Evolutionary conservation across 306 rosid species (phyloP), one percentile per base, ranked within the genome.

Genomic region (Glycine latifolia): DNA sequence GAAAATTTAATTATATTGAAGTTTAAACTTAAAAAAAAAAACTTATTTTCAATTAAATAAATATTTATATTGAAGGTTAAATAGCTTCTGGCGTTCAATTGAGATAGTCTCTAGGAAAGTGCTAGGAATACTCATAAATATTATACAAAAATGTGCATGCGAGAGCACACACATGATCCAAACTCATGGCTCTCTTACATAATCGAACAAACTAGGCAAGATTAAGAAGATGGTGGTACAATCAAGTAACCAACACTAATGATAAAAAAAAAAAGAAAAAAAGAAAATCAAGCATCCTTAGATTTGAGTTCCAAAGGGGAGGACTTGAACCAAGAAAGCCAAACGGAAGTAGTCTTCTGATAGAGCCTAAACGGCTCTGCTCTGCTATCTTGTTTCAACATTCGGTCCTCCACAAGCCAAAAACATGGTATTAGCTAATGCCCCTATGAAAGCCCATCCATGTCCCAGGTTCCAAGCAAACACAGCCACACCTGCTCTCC

Each of bases 401-500:
- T 95, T 58, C 95, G 81, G 10, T 81, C 89, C 78, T 95, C 97
- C 71, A 95, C 98, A 50, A 95, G 88, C 97, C 77, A 95, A 85
- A 83, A 97, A 90, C 87, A 89, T 43, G 7, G 86, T 88, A 75
- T 92, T 95, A 31, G 78, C 17, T 41, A 95, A 61, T 43, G 97
- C 83, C 6, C 98, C 98, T 35, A 86, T 46, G 68, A 87, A 85
- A 68, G 89, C 44, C 97, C 97, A 91, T 66, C 94, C 91, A 26
- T 86, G 77, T 56, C 98, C 97, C 49, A 92, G 59, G 78, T 82
- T 89, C 95, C 97, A 90, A 2, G 92, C 89, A 78, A 91, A 92
- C 46, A 92, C 68, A 71, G 72, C 91, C 98, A 95, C 54, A 95
- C 49, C 56, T 89, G 98, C 88, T 95, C 98, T 3, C 98, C 97